Conservation (phyloP, 805 yeast species). For the Metschnikowia bowlesiae region DNA sequence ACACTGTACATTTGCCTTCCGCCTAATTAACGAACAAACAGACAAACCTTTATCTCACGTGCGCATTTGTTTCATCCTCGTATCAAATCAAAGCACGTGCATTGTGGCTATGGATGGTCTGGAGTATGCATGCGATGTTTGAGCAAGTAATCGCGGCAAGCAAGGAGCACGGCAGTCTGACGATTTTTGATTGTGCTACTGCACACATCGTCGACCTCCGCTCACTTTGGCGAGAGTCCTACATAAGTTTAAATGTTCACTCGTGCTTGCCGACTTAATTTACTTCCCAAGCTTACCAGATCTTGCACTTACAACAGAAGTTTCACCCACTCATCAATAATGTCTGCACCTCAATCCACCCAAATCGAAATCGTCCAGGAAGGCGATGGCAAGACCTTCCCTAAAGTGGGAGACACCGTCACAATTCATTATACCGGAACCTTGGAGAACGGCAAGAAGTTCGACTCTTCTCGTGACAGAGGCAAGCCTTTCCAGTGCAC, state of each 20-base stretch:
- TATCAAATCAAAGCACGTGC: neutral
- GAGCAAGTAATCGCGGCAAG: neutral
- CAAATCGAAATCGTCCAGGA: conserved; percentile 41
- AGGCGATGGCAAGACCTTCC: conserved; percentile 87
- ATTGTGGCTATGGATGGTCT: neutral
- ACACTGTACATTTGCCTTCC: too few relatives aligned
- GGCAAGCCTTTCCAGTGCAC: conserved; percentile 91
- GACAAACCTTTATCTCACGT: too few relatives aligned
- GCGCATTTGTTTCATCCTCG: too few relatives aligned
- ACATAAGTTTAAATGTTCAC: conserved; percentile 7
- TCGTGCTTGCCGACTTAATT: conserved; percentile 10
- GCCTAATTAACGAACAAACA: too few relatives aligned
- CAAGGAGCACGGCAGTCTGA: neutral
- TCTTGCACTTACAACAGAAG: conserved; percentile 4
- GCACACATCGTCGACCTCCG: conserved; percentile 1
- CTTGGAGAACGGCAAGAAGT: conserved; percentile 90
- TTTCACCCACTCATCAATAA: conserved; percentile 9
- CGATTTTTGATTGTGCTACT: neutral
- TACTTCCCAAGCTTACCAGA: conserved; percentile 8
- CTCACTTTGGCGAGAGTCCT: neutral
- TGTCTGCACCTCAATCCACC: conserved; percentile 40
- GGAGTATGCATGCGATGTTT: neutral
- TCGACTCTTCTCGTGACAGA: conserved; percentile 93
- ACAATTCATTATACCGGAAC: conserved; percentile 96
- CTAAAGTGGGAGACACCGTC: conserved; percentile 80